Evolutionary conservation across 352 stramenopile species (phyloP).

Genomic region (Elongisporangium undulatum): DNA sequence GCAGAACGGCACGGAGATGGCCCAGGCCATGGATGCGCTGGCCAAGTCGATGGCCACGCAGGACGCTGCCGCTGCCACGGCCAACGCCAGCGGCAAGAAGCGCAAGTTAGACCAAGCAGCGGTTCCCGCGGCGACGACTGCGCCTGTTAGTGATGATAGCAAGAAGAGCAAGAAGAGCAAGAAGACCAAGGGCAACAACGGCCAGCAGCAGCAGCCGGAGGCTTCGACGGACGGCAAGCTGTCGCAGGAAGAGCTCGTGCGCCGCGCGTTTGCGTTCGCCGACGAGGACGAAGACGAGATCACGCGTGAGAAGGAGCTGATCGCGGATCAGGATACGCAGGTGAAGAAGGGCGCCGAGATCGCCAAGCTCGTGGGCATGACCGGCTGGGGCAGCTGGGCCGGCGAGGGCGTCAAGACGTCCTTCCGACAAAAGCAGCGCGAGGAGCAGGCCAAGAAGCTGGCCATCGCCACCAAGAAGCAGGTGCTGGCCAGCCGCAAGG

Average conservation of each 20-base stretch:
- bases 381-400: slow-evolving; percentile 91
- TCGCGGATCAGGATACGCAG: slow-evolving; percentile 57
- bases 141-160: slow-evolving; percentile 7
- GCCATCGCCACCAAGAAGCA: slow-evolving; percentile 67
- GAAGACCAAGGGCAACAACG: slow-evolving; percentile 18
- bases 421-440: slow-evolving; percentile 82
- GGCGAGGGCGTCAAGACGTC: slow-evolving; percentile 73
- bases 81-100: slow-evolving; percentile 33
- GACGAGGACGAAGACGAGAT: slow-evolving; percentile 93
- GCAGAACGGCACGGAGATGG: slow-evolving; percentile 32
- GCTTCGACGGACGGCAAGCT: slow-evolving; percentile 11
- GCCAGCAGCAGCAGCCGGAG: slow-evolving; percentile 10
- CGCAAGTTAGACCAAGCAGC: slow-evolving; percentile 35
- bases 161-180: slow-evolving; percentile 41
- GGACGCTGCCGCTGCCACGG: slow-evolving; percentile 16
- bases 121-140: not conserved
- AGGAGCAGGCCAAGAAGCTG: slow-evolving; percentile 68
- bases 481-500: slow-evolving; percentile 61
- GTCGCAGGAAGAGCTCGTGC: slow-evolving; percentile 93
- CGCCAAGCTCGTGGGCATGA: slow-evolving; percentile 75
- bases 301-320: slow-evolving; percentile 87
- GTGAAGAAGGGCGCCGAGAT: slow-evolving; percentile 78
- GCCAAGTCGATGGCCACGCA: slow-evolving; percentile 36
- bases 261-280: slow-evolving; percentile 93
- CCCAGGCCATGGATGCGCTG: slow-evolving; percentile 56